These are phyloP conservation scores for Aspergillus sp. DNA, from an alignment of 2,329 filamentous ascomycete species.

Conservation along the genomic window DNA sequence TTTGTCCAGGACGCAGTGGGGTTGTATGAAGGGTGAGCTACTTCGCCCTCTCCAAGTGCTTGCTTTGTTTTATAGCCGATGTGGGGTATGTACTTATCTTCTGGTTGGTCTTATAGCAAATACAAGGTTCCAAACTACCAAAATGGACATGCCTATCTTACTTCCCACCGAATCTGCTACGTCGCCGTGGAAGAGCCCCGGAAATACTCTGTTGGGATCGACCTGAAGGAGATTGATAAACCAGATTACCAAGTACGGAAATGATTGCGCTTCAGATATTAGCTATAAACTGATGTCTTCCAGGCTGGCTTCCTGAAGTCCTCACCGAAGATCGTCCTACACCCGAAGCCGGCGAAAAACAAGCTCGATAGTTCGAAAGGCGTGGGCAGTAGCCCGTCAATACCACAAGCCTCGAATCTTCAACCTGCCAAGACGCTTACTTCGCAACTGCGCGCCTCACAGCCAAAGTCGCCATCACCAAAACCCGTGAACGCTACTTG, in stretches of 20 bases:
- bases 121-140: conserved; percentile 92
- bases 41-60: conserved; percentile 6
- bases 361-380: conserved; percentile 48
- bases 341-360: conserved; percentile 70
- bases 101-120: conserved; percentile 54
- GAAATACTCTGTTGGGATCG: conserved; percentile 74
- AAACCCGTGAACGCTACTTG: conserved; percentile 62
- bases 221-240: conserved; percentile 84
- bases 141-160: conserved; percentile 92
- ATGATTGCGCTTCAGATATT: conserved; percentile 1
- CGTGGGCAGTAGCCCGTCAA: conserved; percentile 38
- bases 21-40: conserved; percentile 84
- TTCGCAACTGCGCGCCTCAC: conserved; percentile 24
- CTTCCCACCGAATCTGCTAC: conserved; percentile 91
- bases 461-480: conserved; percentile 29
- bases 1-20: conserved; percentile 98
- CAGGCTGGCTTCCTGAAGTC: conserved; percentile 90
- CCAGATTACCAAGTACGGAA: conserved; percentile 73
- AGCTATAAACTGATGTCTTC: conserved; percentile 11
- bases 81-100: background rate
- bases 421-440: conserved; percentile 26
- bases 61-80: background rate
- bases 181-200: conserved; percentile 83
- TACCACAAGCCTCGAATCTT: conserved; percentile 22
- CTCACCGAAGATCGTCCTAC: conserved; percentile 83